Conservation (phyloP, 2,329 filamentous ascomycete species). For the Penicillium sp. region DNA sequence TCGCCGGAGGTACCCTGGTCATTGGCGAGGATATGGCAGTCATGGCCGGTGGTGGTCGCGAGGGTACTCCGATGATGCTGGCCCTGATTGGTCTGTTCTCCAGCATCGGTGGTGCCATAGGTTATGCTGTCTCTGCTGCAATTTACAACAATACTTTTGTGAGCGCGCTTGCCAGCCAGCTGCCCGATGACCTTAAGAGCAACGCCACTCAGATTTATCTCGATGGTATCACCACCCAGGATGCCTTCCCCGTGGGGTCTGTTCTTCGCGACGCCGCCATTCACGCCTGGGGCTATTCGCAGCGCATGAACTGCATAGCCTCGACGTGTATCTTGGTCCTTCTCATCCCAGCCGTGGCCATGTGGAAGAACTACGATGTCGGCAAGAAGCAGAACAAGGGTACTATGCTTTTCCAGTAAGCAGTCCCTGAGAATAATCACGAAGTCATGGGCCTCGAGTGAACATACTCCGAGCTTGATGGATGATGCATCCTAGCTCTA, state of each 20-base stretch:
- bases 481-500: background rate
- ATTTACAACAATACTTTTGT: slow-evolving; percentile 26
- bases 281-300: slow-evolving; percentile 19
- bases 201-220: slow-evolving; percentile 18
- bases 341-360: slow-evolving; percentile 16
- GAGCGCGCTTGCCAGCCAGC: slow-evolving; percentile 10
- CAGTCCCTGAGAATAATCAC: background rate
- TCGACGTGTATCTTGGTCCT: slow-evolving; percentile 18
- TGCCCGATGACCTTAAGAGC: slow-evolving; percentile 16
- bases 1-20: slow-evolving; percentile 21
- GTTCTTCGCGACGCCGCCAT: slow-evolving; percentile 11
- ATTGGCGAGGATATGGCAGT: slow-evolving; percentile 23
- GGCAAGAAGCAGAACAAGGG: slow-evolving; percentile 23
- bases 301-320: slow-evolving; percentile 22
- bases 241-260: slow-evolving; percentile 14
- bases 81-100: slow-evolving; percentile 23
- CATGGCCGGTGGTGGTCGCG: slow-evolving; percentile 22
- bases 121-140: slow-evolving; percentile 22
- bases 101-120: slow-evolving; percentile 22
- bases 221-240: slow-evolving; percentile 12
- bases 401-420: slow-evolving; percentile 16
- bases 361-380: slow-evolving; percentile 24
- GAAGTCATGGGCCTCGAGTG: background rate
- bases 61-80: slow-evolving; percentile 23
- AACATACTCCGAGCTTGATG: background rate